Evolutionary conservation across 805 yeast species (phyloP), one percentile per base, ranked within the genome.

Genomic region (Kazachstania kunashirensis): DNA sequence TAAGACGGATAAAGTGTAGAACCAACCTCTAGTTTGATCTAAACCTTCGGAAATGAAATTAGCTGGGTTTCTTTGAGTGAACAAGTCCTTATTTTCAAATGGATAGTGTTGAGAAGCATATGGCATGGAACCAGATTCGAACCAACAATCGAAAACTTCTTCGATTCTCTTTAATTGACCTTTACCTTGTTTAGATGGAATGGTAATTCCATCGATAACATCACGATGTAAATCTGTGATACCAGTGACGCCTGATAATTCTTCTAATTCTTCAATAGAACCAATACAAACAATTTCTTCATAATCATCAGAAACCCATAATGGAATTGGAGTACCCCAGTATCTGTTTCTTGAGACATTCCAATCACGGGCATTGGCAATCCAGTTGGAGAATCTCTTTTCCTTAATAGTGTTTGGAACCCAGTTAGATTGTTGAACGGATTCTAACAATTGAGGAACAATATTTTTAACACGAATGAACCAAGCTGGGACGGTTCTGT

Each of bases 1-100:
- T 54, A 92, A 72, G 17, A 92, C 96, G 31, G 94, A 80, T 61
- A 92, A 72, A 36, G 98, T 92, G 65, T 92, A 92, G 68, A 92
- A 92, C 99, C 99, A 92, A 60, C 99, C 99, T 76, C 99, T 84
- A 41, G 99, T 92, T 70, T 92, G 99, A 67, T 92, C 99, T 52
- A 92, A 75, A 67, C 99, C 99, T 71, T 92, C 99, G 42, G 96
- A 81, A 53, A 92, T 92, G 65, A 92, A 92, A 63, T 92, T 89
- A 31, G 95, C 99, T 32, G 98, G 98, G 79, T 84, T 94, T 33
- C 83, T 73, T 39, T 72, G 59, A 25, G 66, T 55, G 66, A 89
- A 89, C 33, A 61, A 61, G 12, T 84, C 86, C 58, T 75, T 65
- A 57, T 75, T 74, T 66, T 89, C 96, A 61, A 92, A 92, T 48